phyloP scores from a whole-genome alignment of 2,329 filamentous ascomycete genomes.

The Xylariaceae sp. region DNA sequence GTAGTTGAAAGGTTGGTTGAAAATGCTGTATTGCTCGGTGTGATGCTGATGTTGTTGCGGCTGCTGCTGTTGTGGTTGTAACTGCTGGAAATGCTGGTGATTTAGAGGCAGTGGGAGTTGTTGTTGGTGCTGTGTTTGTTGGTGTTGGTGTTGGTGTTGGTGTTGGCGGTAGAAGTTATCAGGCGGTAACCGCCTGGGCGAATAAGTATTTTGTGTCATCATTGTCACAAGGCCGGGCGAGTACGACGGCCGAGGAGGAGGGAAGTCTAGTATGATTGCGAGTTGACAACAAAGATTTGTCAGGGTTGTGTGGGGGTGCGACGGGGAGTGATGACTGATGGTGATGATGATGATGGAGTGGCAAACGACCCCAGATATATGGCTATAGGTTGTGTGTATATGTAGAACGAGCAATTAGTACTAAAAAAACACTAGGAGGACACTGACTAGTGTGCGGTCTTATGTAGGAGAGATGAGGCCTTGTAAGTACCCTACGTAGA shows the following conservation, averaged over 20 bases:
- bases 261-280: conserved; percentile 1
- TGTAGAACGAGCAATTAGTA: neutral
- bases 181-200: conserved; percentile 25
- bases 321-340: conserved; percentile 1
- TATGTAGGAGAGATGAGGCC: neutral
- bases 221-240: conserved; percentile 27
- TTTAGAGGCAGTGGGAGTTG: neutral
- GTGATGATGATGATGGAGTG: conserved; percentile 9
- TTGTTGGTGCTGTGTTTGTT: conserved; percentile 17
- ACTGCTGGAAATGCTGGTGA: too few species aligned
- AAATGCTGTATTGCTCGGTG: too few species aligned
- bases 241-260: conserved; percentile 7
- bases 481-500: conserved; percentile 13
- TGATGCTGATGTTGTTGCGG: conserved; percentile 3
- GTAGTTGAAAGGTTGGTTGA: conserved; percentile 5
- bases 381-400: neutral
- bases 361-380: conserved; percentile 18
- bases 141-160: neutral
- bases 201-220: conserved; percentile 30
- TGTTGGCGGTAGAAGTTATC: conserved; percentile 23
- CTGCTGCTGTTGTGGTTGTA: neutral
- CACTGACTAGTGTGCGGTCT: neutral
- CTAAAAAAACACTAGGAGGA: neutral
- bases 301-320: conserved; percentile 16
- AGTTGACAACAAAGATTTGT: conserved; percentile 12